Evolutionary conservation across 1,284 basidiomycete species (phyloP), one percentile per base, ranked within the genome.

Genomic region (Tremellales sp.): DNA sequence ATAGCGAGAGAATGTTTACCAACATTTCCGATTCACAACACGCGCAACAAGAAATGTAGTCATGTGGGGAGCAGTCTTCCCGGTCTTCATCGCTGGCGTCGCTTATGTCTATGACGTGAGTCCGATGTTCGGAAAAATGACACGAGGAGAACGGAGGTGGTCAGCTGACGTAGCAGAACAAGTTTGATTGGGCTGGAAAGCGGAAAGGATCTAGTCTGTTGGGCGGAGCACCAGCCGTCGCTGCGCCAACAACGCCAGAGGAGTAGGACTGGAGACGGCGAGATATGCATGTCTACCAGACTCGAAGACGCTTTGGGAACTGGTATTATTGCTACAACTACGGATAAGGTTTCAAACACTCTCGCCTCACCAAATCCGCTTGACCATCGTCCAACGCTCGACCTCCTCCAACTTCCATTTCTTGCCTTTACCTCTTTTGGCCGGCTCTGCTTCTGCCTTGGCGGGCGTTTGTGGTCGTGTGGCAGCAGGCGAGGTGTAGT

Each of bases 301-400:
- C 33, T n/a, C n/a, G n/a, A n/a, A n/a, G n/a, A n/a, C n/a, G n/a
- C n/a, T n/a, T n/a, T n/a, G n/a, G n/a, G n/a, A n/a, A n/a, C n/a
- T n/a, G n/a, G n/a, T n/a, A n/a, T n/a, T n/a, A n/a, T n/a, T n/a
- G 13, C 4, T 36, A 36, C 33, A 36, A 36, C 13, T 6, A 36
- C 15, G 12, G 17, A 27, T 24, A 44, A 46, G 10, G 21, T 27
- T 8, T 22, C 10, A 22, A 23, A 22, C 4, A 15, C 33, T 36
- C 5, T n/a, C n/a, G n/a, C n/a, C 15, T 36, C 33, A 92, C 88
- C 88, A 92, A 46, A 93, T 92, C 40, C 87, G 80, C 67, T 93
- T 93, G 33, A 92, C 86, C 90, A 94, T 94, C 21, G 89, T 92
- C 77, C 87, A 94, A 51, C 90, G 75, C 33, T 88, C 92, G 51